Conservation (phyloP, 1,284 basidiomycete genomes). For the Apiotrichum siamense region DNA sequence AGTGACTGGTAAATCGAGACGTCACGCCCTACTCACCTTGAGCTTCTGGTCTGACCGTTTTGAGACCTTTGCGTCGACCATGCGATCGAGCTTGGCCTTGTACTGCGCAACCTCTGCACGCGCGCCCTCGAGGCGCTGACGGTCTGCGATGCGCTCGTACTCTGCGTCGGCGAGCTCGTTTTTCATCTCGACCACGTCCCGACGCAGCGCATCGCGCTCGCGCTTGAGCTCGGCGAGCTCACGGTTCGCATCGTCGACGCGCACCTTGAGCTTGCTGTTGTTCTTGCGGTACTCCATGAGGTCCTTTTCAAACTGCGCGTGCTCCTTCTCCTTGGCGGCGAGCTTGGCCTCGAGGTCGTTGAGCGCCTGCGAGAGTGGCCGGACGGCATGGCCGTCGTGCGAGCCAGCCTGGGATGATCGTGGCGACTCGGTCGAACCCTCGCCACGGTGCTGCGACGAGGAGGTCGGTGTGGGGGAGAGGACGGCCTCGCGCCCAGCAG, state of each 20-base stretch:
- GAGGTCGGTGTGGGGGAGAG: constrained; percentile 17
- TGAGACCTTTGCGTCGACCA: constrained; percentile 37
- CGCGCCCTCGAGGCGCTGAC: constrained; percentile 32
- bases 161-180: constrained; percentile 27
- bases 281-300: constrained; percentile 23
- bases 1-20: neutral
- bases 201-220: constrained; percentile 27
- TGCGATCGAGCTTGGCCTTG: constrained; percentile 37
- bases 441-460: constrained; percentile 8
- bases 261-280: constrained; percentile 36
- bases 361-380: constrained; percentile 11
- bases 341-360: constrained; percentile 13
- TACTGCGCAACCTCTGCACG: constrained; percentile 32
- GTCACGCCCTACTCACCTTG: constrained; percentile 29
- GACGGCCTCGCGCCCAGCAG: constrained; percentile 20
- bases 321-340: constrained; percentile 14
- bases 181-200: constrained; percentile 21
- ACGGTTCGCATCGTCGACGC: constrained; percentile 25
- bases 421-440: constrained; percentile 13
- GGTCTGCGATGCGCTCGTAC: constrained; percentile 32
- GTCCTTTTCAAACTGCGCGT: constrained; percentile 20
- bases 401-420: constrained; percentile 11
- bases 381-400: constrained; percentile 11
- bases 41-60: constrained; percentile 35
- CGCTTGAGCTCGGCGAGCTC: constrained; percentile 26